Evolutionary conservation across 148 eudicot genomes (phyloP), one percentile per base, ranked within the genome.

Genomic region (Rhododendron henanense): DNA sequence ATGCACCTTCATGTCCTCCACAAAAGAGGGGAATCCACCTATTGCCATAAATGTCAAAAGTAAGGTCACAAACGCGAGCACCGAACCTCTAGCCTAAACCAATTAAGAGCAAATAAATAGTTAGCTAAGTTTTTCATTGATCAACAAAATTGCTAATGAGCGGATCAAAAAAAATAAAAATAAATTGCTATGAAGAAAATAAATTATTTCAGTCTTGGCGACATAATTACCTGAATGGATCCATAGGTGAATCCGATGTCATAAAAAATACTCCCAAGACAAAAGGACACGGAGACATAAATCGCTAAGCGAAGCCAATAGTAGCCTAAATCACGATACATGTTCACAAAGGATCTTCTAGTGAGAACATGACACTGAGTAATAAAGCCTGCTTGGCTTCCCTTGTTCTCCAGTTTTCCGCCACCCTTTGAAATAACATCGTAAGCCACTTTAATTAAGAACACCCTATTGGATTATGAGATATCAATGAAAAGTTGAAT

Each of bases 11-110:
- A 91, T 89, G 84, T 92, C 95, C 82, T 90, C 95, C 15, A 67
- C 74, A 28, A 67, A 67, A n/a, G 74, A 67, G 14, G 74, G 74
- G 15, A 84, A 23, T 37, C 33, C 2, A 69, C 95, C 95, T 11
- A 93, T 93, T 48, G 95, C 91, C 95, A 93, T 93, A 21, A 93
- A 90, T 78, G 93, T 93, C 79, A 92, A 81, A 91, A 92, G 91
- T 31, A 88, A 78, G 13, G 88, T 91, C 37, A 92, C 92, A 89
- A 92, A 92, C 88, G 85, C 85, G 79, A 90, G 88, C 91, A 89
- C 84, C 15, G 92, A 78, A 59, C 90, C 94, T 87, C 91, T 90
- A 81, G 92, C 94, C 94, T 92, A 88, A 80, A 50, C 41, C 75
- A 61, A 10, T 9, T 23, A 37, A 8, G 51, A 11, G 15, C 10